Conservation (phyloP, 2,329 filamentous ascomycete species). For the Davidsoniella neocaledoniae region DNA sequence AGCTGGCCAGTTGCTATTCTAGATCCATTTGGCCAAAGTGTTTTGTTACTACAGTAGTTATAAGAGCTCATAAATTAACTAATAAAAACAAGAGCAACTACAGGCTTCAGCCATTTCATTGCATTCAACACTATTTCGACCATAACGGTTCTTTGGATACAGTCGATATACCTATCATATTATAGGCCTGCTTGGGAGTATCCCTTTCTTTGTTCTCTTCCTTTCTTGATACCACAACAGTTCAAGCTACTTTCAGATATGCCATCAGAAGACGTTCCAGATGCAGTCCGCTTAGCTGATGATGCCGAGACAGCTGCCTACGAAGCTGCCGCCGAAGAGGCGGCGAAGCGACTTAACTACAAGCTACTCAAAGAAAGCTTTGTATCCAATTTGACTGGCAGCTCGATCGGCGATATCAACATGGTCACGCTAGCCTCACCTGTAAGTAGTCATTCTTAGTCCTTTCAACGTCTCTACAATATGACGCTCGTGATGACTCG, state of each 20-base stretch:
- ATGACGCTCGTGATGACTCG: background rate
- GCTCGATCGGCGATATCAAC: conserved; percentile 72
- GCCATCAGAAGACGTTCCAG: background rate
- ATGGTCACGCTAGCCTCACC: conserved; percentile 70
- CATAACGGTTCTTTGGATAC: background rate
- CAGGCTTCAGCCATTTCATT: background rate
- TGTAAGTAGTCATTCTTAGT: conserved; percentile 36
- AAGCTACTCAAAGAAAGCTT: conserved; percentile 91
- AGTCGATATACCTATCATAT: background rate
- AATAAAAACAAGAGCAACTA: no score
- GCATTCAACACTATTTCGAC: background rate
- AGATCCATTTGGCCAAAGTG: no score
- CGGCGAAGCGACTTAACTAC: conserved; percentile 35
- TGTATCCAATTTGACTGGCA: conserved; percentile 78
- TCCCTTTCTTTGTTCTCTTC: no score
- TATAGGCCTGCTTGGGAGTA: no score
- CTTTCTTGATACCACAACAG: background rate
- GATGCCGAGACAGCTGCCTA: background rate
- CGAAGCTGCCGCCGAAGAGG: conserved; percentile 20
- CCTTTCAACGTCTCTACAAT: background rate
- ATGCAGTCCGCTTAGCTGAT: background rate
- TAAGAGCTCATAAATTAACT: no score
- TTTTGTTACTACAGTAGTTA: no score
- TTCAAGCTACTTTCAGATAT: background rate
- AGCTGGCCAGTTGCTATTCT: no score